Evolutionary conservation across 495 filamentous ascomycete genomes (phyloP).

Genomic region (Viridothelium virens): DNA sequence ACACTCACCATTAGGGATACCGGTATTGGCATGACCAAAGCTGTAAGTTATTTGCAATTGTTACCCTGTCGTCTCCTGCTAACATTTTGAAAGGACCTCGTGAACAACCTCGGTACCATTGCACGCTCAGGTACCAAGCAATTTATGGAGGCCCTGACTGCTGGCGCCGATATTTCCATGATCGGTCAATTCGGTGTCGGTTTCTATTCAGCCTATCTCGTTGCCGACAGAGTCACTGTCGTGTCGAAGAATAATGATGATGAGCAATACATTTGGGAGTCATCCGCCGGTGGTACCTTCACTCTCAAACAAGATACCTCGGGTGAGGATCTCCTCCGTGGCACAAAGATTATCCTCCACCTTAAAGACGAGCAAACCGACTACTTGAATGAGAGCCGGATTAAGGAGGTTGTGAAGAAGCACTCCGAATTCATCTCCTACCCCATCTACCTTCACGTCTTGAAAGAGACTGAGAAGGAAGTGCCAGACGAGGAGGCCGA

Average conservation of each 20-base stretch:
- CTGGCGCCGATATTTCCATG: constrained; percentile 99
- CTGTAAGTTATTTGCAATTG: constrained; percentile 37
- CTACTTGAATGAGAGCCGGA: constrained; percentile 96
- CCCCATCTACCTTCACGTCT: constrained; percentile 98
- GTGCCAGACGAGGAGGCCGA: constrained; percentile 95
- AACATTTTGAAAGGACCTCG: constrained; percentile 43
- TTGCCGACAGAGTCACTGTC: constrained; percentile 92
- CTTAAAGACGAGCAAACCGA: constrained; percentile 98
- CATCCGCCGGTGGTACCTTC: constrained; percentile 93
- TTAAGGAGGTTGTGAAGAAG: constrained; percentile 99
- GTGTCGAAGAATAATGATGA: constrained; percentile 99
- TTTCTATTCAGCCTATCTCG: constrained; percentile 99
- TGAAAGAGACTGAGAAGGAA: constrained; percentile 98
- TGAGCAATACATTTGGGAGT: constrained; percentile 99
- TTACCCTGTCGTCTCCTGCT: neutral
- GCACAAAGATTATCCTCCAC: constrained; percentile 95
- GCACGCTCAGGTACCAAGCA: constrained; percentile 99
- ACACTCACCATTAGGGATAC: constrained; percentile 94
- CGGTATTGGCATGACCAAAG: constrained; percentile 99
- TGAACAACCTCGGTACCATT: constrained; percentile 99
- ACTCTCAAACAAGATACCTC: constrained; percentile 85
- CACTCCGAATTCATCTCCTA: constrained; percentile 99
- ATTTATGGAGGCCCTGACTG: constrained; percentile 98
- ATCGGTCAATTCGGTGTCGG: constrained; percentile 99
- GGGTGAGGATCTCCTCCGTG: constrained; percentile 81